Conservation (phyloP, 805 yeast species). For the Candida germanica region DNA sequence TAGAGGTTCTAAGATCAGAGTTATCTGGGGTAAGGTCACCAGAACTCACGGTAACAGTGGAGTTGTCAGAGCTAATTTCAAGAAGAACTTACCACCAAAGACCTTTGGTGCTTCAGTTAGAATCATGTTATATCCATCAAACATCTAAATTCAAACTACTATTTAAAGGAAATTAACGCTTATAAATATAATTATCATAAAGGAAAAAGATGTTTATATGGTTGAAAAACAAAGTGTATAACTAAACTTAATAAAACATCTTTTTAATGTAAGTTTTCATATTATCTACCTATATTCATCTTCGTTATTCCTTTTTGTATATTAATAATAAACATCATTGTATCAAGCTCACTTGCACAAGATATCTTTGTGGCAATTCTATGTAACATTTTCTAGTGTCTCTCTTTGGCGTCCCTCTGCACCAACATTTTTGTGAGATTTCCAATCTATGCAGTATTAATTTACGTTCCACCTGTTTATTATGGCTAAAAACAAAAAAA, state of each 20-base stretch:
- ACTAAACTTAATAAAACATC: conserved; percentile 9
- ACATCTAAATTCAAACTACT: conserved; percentile 64
- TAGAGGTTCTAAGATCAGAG: conserved; percentile 99
- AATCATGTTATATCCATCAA: conserved; percentile 99
- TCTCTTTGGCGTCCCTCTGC: background rate
- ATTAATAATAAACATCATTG: conserved; percentile 7
- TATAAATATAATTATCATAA: conserved; percentile 15
- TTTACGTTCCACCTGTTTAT: background rate
- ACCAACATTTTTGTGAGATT: background rate
- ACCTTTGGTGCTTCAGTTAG: conserved; percentile 99
- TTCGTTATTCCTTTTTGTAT: conserved; percentile 7
- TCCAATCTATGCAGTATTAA: background rate
- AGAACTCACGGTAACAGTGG: conserved; percentile 99
- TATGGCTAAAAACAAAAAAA: conserved; percentile 20
- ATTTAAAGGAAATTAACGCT: conserved; percentile 12
- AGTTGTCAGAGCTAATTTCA: conserved; percentile 98
- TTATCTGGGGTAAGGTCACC: conserved; percentile 99
- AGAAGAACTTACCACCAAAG: conserved; percentile 98
- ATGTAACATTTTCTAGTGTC: background rate
- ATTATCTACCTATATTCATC: background rate
- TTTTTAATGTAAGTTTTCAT: conserved; percentile 3
- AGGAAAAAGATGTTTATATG: conserved; percentile 8
- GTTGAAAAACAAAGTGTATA: conserved; percentile 4
- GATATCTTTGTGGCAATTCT: too few species aligned
- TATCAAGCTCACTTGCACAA: too few species aligned